Evolutionary conservation across 1,284 basidiomycete species (phyloP), one percentile per base, ranked within the genome.

Genomic region (Cryptococcus maquisensis): DNA sequence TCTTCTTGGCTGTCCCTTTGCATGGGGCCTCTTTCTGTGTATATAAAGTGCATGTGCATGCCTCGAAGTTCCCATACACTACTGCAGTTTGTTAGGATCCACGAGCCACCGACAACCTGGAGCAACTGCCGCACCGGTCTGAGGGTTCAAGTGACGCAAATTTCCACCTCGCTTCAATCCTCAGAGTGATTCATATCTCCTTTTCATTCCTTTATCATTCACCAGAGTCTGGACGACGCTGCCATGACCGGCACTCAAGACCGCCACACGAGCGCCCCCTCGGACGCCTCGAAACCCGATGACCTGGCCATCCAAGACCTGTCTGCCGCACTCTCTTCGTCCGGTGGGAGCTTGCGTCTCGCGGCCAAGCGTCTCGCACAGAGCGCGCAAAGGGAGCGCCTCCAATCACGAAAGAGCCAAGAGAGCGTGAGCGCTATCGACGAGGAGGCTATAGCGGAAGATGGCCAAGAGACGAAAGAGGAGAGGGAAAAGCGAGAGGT

Each of bases 281-380:
- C 58, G 16, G 72, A 74, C 58, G 64, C 69, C 3, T 36, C 48
- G 24, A 67, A 66, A 48, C 53, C 72, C 3, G 72, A 74, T 62
- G 64, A 65, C 18, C 51, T 56, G 10, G 72, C 72, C 2, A 60
- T 74, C 4, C 61, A 62, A 28, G 71, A 73, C 47, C 68, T 74
- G 3, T 65, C 64, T 51, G 42, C 45, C 13, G 60, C 68, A 36
- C 66, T 74, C 3, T 58, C 59, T n/a, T 55, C 59, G 9, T 71
- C 68, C 0, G 72, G 72, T 6, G 28, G 28, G 3, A 60, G 56
- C 9, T 36, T 74, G 5, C 60, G 65, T 26, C 57, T 60, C 2
- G 72, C 72, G 12, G 72, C 71, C 4, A 61, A 58, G 42, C 58
- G 59, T 43, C 62, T 74, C 8, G 55, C 57, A 45, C 48, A 58